Base-by-base conservation (phyloP, 2,329 filamentous ascomycete species). In the Lasiodiplodia citricola region DNA sequence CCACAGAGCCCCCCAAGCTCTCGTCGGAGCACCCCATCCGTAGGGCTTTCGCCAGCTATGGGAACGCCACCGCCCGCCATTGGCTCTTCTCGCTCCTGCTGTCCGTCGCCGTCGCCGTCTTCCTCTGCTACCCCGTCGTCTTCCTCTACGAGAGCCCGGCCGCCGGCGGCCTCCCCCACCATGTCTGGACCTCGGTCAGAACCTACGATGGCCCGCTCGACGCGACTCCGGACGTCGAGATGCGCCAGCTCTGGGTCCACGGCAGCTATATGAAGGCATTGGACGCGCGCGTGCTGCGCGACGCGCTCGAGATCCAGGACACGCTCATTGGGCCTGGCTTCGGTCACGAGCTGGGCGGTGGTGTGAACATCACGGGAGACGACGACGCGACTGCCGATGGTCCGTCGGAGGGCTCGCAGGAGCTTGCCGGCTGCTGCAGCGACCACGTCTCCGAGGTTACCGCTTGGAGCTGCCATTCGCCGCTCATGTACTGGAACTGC, bases 191-290 rank as follows among this genome's bases (percentile, higher is more conserved):
- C 31, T 90, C 90, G 47, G 91, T 90, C 6, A 87, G 88, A 70
- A 87, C 90, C 35, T 82, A 92, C 66, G 80, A 86, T 44, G 86
- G 87, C 58, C 82, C 83, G 66, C 79, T 80, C 4, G 75, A 80
- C 31, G 82, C 83, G 55, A 80, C 83, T 66, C 86, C 90, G 4
- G 91, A 95, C 77, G 88, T 95, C n/a, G 88, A 92, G 68, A 91
- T 95, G 88, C 90, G 91, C 72, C 92, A 92, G 68, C 87, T 93
- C 68, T 95, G 92, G 92, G 86, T 95, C 18, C 91, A 94, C 75
- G 91, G 91, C 71, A 90, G 87, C 77, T 94, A 94, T 75, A 94
- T 94, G 90, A 85, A 89, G 74, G 92, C 91, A 13, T 83, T 95
- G 44, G 84, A 92, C 62, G 84, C 84, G 64, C 83, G 89, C 7